Evolutionary conservation across 1,284 basidiomycete species (phyloP), one percentile per base, ranked within the genome.

Genomic region (Fomitopsis pinicola): DNA sequence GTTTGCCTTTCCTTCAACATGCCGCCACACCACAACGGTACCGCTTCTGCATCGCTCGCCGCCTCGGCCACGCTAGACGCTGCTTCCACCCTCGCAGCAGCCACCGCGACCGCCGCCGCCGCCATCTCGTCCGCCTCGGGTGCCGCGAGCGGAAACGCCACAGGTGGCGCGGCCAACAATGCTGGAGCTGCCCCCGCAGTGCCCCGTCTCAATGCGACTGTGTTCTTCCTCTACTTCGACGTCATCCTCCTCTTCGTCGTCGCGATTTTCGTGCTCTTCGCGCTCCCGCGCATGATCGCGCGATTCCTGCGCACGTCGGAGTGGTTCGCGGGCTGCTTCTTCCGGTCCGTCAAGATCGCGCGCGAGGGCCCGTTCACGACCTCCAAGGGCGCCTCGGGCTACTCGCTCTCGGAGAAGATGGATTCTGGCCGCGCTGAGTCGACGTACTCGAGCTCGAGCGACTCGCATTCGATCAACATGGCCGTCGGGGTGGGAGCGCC

Each of bases 241-340:
- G 19, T 63, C n/a, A 33, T 60, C 30, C 28, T 63, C 10, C 46
- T 63, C 42, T 57, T n/a, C 15, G 17, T 59, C 42, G 36, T 55
- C 35, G 58, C 19, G 3, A 30, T 58, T 22, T 57, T 54, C 56
- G 33, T 61, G 17, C 59, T 63, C 14, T 17, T 59, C 15, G 46
- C 59, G 6, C 45, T 63, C 7, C 62, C 62, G 10, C 42, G 57
- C 19, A 36, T 42, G 17, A n/a, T 61, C 0, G 46, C 36, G 15
- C 59, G 62, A 3, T 55, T 60, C 52, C 50, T 26, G 26, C 50
- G 40, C 42, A 8, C 22, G 8, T 48, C 59, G 12, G 46, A 60
- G 17, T 59, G 59, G 59, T 54, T 57, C 17, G 59, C 57, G 6
- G 62, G 59, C 30, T 45, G 57, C 42, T 50, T 61, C 48, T 48